Evolutionary conservation across 768 basidiomycete species (phyloP).

Genomic region (Heimioporus sp.): DNA sequence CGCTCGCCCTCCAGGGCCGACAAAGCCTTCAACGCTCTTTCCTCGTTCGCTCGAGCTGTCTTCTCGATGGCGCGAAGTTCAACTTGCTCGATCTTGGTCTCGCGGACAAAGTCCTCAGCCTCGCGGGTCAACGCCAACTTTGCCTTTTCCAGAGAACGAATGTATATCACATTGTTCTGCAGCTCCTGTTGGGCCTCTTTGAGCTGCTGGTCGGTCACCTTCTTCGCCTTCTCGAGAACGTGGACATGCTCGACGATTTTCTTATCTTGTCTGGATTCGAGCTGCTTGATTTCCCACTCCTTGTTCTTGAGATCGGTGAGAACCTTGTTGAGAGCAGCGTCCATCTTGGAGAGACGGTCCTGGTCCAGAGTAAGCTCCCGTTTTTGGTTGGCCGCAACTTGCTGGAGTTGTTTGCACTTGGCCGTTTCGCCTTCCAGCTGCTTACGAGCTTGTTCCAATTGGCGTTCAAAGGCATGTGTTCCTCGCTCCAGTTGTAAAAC

Average conservation of each 20-base stretch:
- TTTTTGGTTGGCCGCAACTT: slow-evolving; percentile 57
- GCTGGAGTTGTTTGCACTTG: slow-evolving; percentile 76
- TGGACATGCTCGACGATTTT: slow-evolving; percentile 99
- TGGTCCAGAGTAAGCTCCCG: slow-evolving; percentile 66
- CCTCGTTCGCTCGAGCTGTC: slow-evolving; percentile 58
- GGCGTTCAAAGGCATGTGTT: slow-evolving; percentile 67
- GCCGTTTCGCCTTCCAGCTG: slow-evolving; percentile 73
- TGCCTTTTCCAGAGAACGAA: slow-evolving; percentile 85
- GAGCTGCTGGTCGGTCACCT: slow-evolving; percentile 89
- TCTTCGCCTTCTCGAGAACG: slow-evolving; percentile 94
- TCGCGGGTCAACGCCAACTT: slow-evolving; percentile 73
- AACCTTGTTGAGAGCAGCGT: slow-evolving; percentile 78
- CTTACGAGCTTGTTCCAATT: slow-evolving; percentile 66
- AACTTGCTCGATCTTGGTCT: slow-evolving; percentile 67
- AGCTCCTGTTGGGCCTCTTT: slow-evolving; percentile 78
- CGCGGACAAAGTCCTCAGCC: slow-evolving; percentile 76
- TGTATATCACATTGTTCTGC: slow-evolving; percentile 67
- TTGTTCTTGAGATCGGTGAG: slow-evolving; percentile 76
- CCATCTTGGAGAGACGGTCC: slow-evolving; percentile 67
- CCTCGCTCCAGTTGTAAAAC: slow-evolving; percentile 83
- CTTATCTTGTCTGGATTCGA: slow-evolving; percentile 89
- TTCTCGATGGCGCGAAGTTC: slow-evolving; percentile 71
- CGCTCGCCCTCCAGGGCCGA: slow-evolving; percentile 67
- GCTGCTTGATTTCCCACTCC: slow-evolving; percentile 84
- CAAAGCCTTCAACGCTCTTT: slow-evolving; percentile 52